Evolutionary conservation across 345 rosid genomes (phyloP).

Genomic region (Geranium rotundifolium): DNA sequence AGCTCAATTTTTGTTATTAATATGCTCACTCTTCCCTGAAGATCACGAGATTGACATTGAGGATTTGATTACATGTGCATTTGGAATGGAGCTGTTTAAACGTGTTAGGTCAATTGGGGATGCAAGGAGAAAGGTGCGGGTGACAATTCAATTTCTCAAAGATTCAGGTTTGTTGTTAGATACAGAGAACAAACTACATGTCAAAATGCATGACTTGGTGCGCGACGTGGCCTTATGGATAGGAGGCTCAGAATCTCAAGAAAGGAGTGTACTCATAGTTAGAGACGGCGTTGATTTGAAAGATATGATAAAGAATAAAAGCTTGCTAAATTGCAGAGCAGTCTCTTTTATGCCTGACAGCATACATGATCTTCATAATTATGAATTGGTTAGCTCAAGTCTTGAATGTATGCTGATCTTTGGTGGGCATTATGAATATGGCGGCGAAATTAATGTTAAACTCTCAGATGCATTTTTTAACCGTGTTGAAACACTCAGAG

Average conservation of each 20-base stretch:
- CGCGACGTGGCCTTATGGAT: slow-evolving; percentile 7
- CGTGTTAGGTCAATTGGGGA: not conserved
- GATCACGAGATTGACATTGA: slow-evolving; percentile 4
- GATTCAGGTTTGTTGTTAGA: slow-evolving; percentile 4
- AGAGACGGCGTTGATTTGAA: not conserved
- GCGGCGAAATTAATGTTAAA: not conserved
- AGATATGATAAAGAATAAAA: not conserved
- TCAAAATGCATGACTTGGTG: slow-evolving; percentile 11
- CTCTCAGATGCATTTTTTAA: not conserved
- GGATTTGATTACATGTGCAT: slow-evolving; percentile 3
- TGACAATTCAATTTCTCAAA: slow-evolving; percentile 1
- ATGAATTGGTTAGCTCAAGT: not conserved
- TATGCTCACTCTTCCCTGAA: slow-evolving; percentile 5
- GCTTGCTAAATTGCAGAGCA: not conserved
- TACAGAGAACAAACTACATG: not conserved
- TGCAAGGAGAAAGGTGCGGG: not conserved
- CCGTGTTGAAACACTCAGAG: slow-evolving; percentile 1
- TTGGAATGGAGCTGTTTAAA: not conserved
- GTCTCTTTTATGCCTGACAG: slow-evolving; percentile 2
- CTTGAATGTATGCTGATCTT: slow-evolving; percentile 1
- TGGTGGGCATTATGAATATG: too few relatives aligned
- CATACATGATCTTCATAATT: not conserved
- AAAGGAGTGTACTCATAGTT: not conserved
- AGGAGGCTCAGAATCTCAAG: not conserved
- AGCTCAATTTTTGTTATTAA: slow-evolving; percentile 4